A percentile compares a stretch with the other conserved stretches of the same genome.
These are phyloP conservation scores for Hanseniaspora meyeri DNA, from an alignment of 805 yeast species.

Conservation along the genomic window DNA sequence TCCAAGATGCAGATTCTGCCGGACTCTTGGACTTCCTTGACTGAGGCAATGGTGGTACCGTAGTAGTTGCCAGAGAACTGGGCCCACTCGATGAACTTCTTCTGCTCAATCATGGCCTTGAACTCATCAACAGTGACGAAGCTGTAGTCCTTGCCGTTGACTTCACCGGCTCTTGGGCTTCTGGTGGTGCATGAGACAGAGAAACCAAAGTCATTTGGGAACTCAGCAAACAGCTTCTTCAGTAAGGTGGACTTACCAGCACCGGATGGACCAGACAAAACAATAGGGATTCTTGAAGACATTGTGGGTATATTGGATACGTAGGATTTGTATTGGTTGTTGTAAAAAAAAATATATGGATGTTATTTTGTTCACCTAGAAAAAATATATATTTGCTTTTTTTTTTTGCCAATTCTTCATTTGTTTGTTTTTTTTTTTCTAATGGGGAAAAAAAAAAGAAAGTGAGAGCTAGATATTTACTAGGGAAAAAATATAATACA, in stretches of 20 bases:
- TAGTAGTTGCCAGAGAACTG: constrained; percentile 95
- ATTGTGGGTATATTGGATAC: constrained; percentile 13
- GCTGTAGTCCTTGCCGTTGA: constrained; percentile 78
- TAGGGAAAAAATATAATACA: too few species aligned
- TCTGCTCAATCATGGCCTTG: constrained; percentile 57
- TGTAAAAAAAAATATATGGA: too few species aligned
- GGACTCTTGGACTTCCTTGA: constrained; percentile 41
- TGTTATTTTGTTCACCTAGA: constrained; percentile 19
- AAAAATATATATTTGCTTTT: too few species aligned
- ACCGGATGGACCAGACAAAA: constrained; percentile 92
- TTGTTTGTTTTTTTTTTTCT: background rate
- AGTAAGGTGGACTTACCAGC: constrained; percentile 91
- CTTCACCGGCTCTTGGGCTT: constrained; percentile 82
- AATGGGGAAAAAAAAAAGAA: background rate
- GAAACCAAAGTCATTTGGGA: constrained; percentile 82
- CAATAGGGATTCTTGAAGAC: constrained; percentile 60
- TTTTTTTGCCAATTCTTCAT: too few species aligned
- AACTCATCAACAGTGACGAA: constrained; percentile 72
- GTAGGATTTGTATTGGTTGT: background rate
- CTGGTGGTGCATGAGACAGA: constrained; percentile 85
- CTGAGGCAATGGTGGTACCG: constrained; percentile 84
- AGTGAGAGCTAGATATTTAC: too few species aligned
- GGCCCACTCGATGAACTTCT: constrained; percentile 91
- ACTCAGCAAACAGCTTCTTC: constrained; percentile 80
- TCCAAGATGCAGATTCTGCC: constrained; percentile 82